phyloP scores from a whole-genome alignment of 2,329 filamentous ascomycete species.

The Fusarium sp. region DNA sequence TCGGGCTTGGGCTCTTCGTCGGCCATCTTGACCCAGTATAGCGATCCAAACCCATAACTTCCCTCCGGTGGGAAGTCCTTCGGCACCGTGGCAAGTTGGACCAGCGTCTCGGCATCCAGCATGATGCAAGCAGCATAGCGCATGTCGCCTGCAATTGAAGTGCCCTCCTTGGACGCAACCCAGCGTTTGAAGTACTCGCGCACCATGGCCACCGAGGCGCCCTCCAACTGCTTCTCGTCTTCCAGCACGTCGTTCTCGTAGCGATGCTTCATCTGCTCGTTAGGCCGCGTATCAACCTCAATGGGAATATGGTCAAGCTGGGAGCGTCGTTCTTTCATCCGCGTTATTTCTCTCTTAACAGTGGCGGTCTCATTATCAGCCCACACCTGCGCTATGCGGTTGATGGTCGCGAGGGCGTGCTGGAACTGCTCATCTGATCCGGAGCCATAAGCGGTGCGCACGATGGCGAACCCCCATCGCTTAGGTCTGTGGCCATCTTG shows the following conservation, averaged over 20 bases:
- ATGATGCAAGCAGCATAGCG: not conserved
- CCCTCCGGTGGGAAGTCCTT: not conserved
- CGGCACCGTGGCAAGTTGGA: not conserved
- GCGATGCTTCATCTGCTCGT: not conserved
- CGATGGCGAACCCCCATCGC: conserved; percentile 1
- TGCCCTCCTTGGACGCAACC: not conserved
- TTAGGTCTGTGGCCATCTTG: not conserved
- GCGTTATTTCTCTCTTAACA: not conserved
- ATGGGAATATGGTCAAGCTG: not conserved
- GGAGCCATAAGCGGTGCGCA: not conserved
- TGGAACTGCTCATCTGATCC: conserved; percentile 2
- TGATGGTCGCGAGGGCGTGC: conserved; percentile 1
- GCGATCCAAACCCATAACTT: not conserved
- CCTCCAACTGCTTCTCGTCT: not conserved
- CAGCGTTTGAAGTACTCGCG: not conserved
- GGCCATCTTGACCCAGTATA: not conserved
- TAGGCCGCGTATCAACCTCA: not conserved
- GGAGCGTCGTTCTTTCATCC: not conserved
- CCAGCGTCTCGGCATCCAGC: not conserved
- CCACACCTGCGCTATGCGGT: not conserved
- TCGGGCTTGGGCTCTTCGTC: not conserved
- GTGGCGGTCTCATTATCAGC: not conserved
- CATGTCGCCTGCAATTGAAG: not conserved
- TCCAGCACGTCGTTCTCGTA: not conserved
- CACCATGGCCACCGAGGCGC: not conserved